phyloP scores from a whole-genome alignment of 352 stramenopile genomes.

The Plasmopara viticola region DNA sequence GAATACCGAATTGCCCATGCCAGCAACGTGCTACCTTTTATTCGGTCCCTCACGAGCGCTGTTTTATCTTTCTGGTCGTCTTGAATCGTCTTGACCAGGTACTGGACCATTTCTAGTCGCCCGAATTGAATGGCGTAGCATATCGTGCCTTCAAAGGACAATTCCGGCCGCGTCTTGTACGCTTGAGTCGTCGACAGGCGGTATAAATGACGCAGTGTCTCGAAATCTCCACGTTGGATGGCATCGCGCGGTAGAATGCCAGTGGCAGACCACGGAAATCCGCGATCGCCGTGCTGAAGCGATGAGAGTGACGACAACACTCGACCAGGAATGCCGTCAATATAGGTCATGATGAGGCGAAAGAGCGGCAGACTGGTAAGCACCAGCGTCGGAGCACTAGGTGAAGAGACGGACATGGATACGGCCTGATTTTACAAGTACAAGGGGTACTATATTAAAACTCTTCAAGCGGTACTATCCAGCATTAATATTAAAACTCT shows the following conservation, averaged over 20 bases:
- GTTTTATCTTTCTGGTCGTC: neutral
- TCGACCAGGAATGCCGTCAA: slow-evolving; percentile 27
- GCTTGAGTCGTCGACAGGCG: slow-evolving; percentile 17
- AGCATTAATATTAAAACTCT: too few relatives aligned
- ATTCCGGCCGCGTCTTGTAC: slow-evolving; percentile 17
- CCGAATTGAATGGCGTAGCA: slow-evolving; percentile 30
- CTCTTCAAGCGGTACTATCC: too few relatives aligned
- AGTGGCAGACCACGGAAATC: slow-evolving; percentile 18
- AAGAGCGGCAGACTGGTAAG: slow-evolving; percentile 25
- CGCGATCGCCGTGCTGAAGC: slow-evolving; percentile 6
- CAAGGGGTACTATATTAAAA: too few relatives aligned
- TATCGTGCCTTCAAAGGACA: slow-evolving; percentile 19
- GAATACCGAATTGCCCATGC: slow-evolving; percentile 26
- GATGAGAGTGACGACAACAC: slow-evolving; percentile 16
- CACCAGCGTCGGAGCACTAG: slow-evolving; percentile 3
- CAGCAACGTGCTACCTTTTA: slow-evolving; percentile 15
- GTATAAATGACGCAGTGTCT: slow-evolving; percentile 13
- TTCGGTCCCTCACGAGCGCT: slow-evolving; percentile 9
- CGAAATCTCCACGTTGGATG: slow-evolving; percentile 23
- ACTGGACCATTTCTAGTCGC: slow-evolving; percentile 21
- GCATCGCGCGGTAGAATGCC: slow-evolving; percentile 19
- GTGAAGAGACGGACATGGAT: too few relatives aligned
- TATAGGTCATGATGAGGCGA: slow-evolving; percentile 24
- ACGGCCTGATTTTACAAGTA: too few relatives aligned
- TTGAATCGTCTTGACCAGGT: slow-evolving; percentile 15